Percentiles rank a stretch among this genome's conserved stretches.
These are phyloP conservation scores for Ceratobasidium sp. DNA, from an alignment of 1,284 basidiomycete species.

Conservation along the genomic window DNA sequence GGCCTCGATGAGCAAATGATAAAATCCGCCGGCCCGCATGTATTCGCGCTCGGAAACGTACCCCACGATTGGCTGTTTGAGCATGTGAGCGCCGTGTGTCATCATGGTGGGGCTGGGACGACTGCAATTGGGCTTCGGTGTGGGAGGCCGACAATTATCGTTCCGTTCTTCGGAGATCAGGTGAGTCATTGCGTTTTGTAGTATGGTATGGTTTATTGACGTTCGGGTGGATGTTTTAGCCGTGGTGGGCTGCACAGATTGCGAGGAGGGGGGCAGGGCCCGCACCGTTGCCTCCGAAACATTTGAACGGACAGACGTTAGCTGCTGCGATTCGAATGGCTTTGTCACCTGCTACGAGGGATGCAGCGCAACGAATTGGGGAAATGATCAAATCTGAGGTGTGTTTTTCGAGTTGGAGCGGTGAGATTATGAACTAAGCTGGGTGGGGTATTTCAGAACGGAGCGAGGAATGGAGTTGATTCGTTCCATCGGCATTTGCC, in stretches of 20 bases:
- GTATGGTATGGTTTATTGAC: too few species aligned
- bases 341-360: conserved; percentile 61
- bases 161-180: conserved; percentile 80
- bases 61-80: conserved; percentile 81
- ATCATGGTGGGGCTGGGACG: conserved; percentile 77
- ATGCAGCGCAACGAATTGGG: conserved; percentile 65
- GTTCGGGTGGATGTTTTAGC: conserved; percentile 61
- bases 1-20: conserved; percentile 65
- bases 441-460: conserved; percentile 67
- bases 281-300: conserved; percentile 68
- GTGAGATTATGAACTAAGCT: conserved; percentile 53
- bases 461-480: conserved; percentile 64
- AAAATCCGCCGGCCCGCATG: conserved; percentile 62
- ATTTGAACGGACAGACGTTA: conserved; percentile 67
- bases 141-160: conserved; percentile 73
- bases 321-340: conserved; percentile 67
- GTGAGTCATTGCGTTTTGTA: conserved; percentile 61
- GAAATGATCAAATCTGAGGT: conserved; percentile 68
- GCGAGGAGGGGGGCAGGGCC: conserved; percentile 67
- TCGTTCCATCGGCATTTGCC: conserved; percentile 74
- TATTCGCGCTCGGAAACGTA: conserved; percentile 74
- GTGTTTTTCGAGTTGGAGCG: conserved; percentile 23
- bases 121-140: conserved; percentile 73
- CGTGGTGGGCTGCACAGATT: conserved; percentile 43
- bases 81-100: conserved; percentile 72